Base-by-base conservation (phyloP, 176 grass and related monocot genomes). In the Hyparrhenia diplandra region DNA sequence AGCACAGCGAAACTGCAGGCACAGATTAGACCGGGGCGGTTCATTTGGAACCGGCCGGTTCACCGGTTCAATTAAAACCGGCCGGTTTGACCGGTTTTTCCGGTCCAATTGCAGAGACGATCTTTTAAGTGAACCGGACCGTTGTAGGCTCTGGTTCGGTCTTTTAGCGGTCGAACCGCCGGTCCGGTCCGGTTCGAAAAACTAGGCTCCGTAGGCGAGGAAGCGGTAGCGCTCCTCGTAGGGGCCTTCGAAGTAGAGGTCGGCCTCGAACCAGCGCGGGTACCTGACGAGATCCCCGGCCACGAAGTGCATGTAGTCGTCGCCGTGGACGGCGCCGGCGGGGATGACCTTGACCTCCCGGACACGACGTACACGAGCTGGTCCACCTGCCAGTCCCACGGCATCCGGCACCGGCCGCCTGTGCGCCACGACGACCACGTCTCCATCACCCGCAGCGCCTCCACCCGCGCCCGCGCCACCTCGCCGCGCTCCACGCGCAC, bases 311-410 rank as follows among this genome's bases (percentile, higher is more conserved):
- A 98, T 98, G 90, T 76, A 85, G 37, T 87, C 75, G 36, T 92
- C 90, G 69, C 95, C 92, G 65, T 90, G 85, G 68, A 81, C 90
- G 81, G 90, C 88, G 49, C 92, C 92, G 57, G 86, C 74, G 24
- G 92, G 95, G 37, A 98, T 83, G 13, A 98, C 95, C 35, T 87
- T 75, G 29, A 98, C 95, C 86, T 98, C 95, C 95, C 95, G 85
- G 88, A 87, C 59, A 98, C 84, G 62, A 98, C 72, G 80, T 91
- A 98, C 29, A 98, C 95, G 28, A 85, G 90, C 90, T 98, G 92
- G 81, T 98, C 95, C 37, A 94, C 95, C 85, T 98, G 92, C 95
- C 95, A 98, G 86, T 98, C 89, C 95, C 95, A 98, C 8, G 92
- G 86, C 58, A 92, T 34, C 25, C 62, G 47, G 86, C 95, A 98